These are phyloP conservation scores for Tetrapisispora phaffii DNA, from an alignment of 805 yeast genomes.

Conservation along the genomic window DNA sequence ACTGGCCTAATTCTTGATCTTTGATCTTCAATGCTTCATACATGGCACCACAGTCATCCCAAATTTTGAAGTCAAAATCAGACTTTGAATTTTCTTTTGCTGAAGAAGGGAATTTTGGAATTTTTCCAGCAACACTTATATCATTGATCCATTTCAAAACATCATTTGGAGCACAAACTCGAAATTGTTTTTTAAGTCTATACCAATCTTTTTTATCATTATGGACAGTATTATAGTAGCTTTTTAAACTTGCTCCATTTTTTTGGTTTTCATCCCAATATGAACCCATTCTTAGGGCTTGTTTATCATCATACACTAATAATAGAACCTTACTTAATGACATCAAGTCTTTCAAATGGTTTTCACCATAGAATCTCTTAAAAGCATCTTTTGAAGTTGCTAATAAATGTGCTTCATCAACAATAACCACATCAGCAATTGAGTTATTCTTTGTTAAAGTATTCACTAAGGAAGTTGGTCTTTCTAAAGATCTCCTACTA, in stretches of 20 bases:
- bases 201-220: slow-evolving; percentile 21
- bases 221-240: slow-evolving; percentile 15
- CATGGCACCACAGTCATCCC: slow-evolving; percentile 36
- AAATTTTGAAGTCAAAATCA: slow-evolving; percentile 30
- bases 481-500: slow-evolving; percentile 31
- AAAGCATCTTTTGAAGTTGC: slow-evolving; percentile 37
- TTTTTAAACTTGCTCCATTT: slow-evolving; percentile 31
- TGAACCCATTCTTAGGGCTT: slow-evolving; percentile 38
- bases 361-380: slow-evolving; percentile 36
- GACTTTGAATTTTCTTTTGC: slow-evolving; percentile 7
- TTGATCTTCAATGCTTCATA: slow-evolving; percentile 27
- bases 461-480: slow-evolving; percentile 39
- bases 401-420: slow-evolving; percentile 39
- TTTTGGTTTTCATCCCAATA: slow-evolving; percentile 31
- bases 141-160: slow-evolving; percentile 34
- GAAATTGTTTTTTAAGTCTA: slow-evolving; percentile 32
- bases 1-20: slow-evolving; percentile 32
- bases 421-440: slow-evolving; percentile 32
- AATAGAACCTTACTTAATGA: slow-evolving; percentile 32
- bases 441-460: slow-evolving; percentile 22
- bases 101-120: slow-evolving; percentile 29
- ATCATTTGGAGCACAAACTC: slow-evolving; percentile 34
- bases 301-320: slow-evolving; percentile 39
- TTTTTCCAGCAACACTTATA: slow-evolving; percentile 29
- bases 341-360: slow-evolving; percentile 35